Evolutionary conservation across 2,329 filamentous ascomycete genomes (phyloP), one percentile per base, ranked within the genome.

Genomic region (Cercospora sesami): DNA sequence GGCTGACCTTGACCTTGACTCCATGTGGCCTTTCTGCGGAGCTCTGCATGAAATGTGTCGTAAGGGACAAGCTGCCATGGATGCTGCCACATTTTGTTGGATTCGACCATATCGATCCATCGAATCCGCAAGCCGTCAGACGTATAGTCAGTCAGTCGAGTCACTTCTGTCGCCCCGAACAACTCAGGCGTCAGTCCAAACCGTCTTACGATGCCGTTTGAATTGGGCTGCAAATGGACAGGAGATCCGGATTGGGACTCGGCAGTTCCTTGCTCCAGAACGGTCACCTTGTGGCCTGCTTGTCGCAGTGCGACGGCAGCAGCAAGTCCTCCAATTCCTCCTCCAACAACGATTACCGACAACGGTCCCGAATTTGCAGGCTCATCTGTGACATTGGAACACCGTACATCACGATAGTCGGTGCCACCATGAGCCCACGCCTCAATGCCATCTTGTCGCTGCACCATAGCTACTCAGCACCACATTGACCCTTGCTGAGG

Each of bases 181-280:
- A 28, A 51, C 61, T 72, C 66, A 12, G 85, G 75, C 51, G 26
- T 23, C 9, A 72, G 64, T 18, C 69, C 67, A 2, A 69, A 33
- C 33, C 81, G 77, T 10, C 78, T 76, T 4, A 90, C 78, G 2
- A 90, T 76, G 0, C 86, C 85, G 75, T 89, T 88, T 2, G 83
- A 80, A 72, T 90, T 91, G 0, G 89, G 87, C 0, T 86, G 83
- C 4, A 90, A 75, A 72, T 90, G 87, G n/a, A 90, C 83, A 0
- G 87, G 87, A 3, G 88, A 87, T 0, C 87, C 88, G 1, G 82
- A 78, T 75, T 89, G 87, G 61, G 80, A 83, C 16, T 84, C 83
- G 28, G 67, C 65, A 23, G 79, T 79, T 0, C 86, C 88, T 73
- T 86, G 83, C 71, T 89, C 87, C 60, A 82, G 85, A 0, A 88